A percentile compares a stretch with the other conserved stretches of the same genome.
phyloP scores from a whole-genome alignment of 2,329 filamentous ascomycete genomes.

The Pyrenochaeta sp. region DNA sequence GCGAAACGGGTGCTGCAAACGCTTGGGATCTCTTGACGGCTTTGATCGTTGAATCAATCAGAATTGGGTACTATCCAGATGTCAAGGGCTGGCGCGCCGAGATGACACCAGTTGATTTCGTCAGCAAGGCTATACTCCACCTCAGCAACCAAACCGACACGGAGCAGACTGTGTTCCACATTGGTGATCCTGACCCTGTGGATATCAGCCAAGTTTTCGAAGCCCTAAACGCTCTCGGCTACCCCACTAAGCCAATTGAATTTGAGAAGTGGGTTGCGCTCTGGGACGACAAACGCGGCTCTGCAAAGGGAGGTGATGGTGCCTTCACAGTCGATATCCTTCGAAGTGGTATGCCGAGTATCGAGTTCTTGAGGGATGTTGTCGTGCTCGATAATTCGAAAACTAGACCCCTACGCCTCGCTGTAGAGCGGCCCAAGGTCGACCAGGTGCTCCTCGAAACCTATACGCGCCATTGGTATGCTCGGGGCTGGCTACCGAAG shows the following conservation, averaged over 20 bases:
- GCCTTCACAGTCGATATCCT: constrained; percentile 82
- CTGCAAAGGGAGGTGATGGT: constrained; percentile 71
- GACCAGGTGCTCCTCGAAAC: constrained; percentile 76
- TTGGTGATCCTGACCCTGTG: constrained; percentile 76
- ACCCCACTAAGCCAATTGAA: constrained; percentile 69
- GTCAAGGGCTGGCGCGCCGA: constrained; percentile 80
- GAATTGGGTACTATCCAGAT: constrained; percentile 73
- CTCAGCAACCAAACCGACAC: constrained; percentile 70
- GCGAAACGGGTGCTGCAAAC: constrained; percentile 76
- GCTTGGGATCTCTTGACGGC: constrained; percentile 81
- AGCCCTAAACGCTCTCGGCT: constrained; percentile 71
- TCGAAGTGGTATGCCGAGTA: constrained; percentile 79
- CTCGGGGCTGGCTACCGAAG: constrained; percentile 75
- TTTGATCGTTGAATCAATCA: constrained; percentile 78
- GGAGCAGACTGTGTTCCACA: constrained; percentile 73
- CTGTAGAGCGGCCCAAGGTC: constrained; percentile 72
- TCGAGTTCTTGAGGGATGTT: constrained; percentile 74
- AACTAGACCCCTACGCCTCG: constrained; percentile 68
- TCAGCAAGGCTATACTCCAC: constrained; percentile 76
- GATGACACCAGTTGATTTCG: constrained; percentile 86
- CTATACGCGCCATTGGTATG: constrained; percentile 82
- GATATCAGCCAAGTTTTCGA: constrained; percentile 72
- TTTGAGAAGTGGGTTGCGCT: constrained; percentile 79
- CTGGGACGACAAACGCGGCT: constrained; percentile 76
- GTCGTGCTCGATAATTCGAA: constrained; percentile 76